Base-by-base conservation (phyloP, 164 flowering plant species). In the Stephania cephalantha region DNA sequence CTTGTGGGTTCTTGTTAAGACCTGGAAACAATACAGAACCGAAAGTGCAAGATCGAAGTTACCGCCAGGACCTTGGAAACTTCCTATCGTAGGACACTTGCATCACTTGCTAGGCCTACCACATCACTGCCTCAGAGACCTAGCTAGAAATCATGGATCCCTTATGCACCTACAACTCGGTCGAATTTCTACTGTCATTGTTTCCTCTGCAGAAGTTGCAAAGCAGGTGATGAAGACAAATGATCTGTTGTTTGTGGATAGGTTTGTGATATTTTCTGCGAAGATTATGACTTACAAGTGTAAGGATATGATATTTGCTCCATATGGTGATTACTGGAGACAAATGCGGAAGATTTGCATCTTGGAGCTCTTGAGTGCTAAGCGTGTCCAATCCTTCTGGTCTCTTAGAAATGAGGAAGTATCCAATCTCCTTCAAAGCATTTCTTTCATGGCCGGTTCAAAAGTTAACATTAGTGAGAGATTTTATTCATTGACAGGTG, bases 21-120 rank as follows among this genome's bases (percentile, higher is more conserved):
- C 31, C 31, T 1, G 25, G 7, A 45, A 63, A 50, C 45, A 30
- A 73, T 66, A 7, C 69, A 76, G 30, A 44, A 30, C 25, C 58
- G 22, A 69, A 55, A 46, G 63, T 18, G 48, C 69, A 31, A 73
- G 9, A 13, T 29, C 74, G 35, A 76, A 76, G 42, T 66, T 79
- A 17, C 81, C 79, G 5, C 78, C 81, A 61, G 73, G 73, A 7
- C 86, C 86, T n/a, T 22, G 61, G 69, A 80, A 72, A 66, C 76
- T 82, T 46, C 86, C 86, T 10, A 3, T 84, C 50, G 80, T 84
- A 45, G 85, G 86, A n/a, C 67, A 77, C 75, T 44, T 82, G 44
- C 83, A 82, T 75, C 79, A 80, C 45, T 18, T 84, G 66, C 4
- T 78, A 2, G 70, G 79, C 18, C 78, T 73, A 6, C 81, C 84